A percentile compares a stretch with the other conserved stretches of the same genome.
phyloP scores from a whole-genome alignment of 805 yeast genomes.

The Yarrowia bubula region DNA sequence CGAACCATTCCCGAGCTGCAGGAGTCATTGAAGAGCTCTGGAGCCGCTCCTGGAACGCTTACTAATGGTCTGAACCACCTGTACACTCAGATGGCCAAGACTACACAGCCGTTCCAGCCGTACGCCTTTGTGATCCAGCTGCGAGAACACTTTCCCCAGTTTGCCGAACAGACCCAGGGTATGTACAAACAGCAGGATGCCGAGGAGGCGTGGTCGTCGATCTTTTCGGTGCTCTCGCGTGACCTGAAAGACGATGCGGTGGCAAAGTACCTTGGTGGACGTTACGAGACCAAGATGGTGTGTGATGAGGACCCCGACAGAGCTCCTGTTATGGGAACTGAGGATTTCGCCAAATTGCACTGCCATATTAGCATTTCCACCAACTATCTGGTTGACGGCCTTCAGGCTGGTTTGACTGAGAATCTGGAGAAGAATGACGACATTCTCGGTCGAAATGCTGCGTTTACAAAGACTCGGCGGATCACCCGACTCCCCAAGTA shows the following conservation, averaged over 20 bases:
- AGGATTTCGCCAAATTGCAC: conserved; percentile 67
- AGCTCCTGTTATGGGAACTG: conserved; percentile 47
- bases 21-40: conserved; percentile 41
- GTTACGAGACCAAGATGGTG: conserved; percentile 59
- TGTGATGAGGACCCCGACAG: conserved; percentile 59
- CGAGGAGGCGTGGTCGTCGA: conserved; percentile 88
- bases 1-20: conserved; percentile 50
- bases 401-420: conserved; percentile 70
- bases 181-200: conserved; percentile 94
- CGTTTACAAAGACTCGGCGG: conserved; percentile 55
- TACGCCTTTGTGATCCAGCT: conserved; percentile 52
- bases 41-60: conserved; percentile 39
- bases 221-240: conserved; percentile 53
- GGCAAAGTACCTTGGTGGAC: conserved; percentile 60
- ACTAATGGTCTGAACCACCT: conserved; percentile 38
- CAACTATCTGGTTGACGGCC: conserved; percentile 84
- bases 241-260: conserved; percentile 45
- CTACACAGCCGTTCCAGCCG: conserved; percentile 59
- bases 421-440: conserved; percentile 73
- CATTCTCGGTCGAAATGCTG: conserved; percentile 66
- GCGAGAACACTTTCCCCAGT: conserved; percentile 78
- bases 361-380: conserved; percentile 87
- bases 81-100: conserved; percentile 36
- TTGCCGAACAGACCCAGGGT: conserved; percentile 71
- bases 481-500: conserved; percentile 82